A percentile compares a stretch with the other conserved stretches of the same genome.
Evolutionary conservation across 1,139 yeast species (phyloP).

Genomic region (Diutina pseudorugosa): DNA sequence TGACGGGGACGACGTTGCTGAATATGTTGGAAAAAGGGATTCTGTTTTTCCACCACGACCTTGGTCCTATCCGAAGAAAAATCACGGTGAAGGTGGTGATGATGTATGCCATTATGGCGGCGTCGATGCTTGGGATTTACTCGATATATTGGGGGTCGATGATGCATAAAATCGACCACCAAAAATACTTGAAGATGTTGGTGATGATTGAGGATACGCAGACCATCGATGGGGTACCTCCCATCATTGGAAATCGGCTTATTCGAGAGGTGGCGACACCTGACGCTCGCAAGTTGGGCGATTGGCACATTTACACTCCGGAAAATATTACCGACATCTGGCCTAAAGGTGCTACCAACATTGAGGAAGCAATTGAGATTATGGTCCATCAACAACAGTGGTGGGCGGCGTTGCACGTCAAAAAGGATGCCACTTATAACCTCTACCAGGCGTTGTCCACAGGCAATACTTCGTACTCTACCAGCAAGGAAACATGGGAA

Average conservation of each 20-base stretch:
- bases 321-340: conserved; percentile 13
- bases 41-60: neutral
- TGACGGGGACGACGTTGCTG: neutral
- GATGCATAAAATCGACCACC: conserved; percentile 26
- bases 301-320: conserved; percentile 25
- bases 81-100: neutral
- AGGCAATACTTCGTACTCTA: conserved; percentile 15
- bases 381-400: conserved; percentile 35
- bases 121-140: conserved; percentile 8
- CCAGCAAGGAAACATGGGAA: conserved; percentile 14
- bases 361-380: conserved; percentile 21
- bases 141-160: conserved; percentile 49
- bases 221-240: conserved; percentile 11
- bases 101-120: conserved; percentile 6
- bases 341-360: conserved; percentile 16
- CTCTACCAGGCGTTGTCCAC: conserved; percentile 22
- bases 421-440: conserved; percentile 28
- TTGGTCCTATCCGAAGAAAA: neutral
- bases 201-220: conserved; percentile 34
- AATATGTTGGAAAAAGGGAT: neutral
- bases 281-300: conserved; percentile 16
- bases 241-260: conserved; percentile 23
- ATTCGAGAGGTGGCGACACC: conserved; percentile 12
- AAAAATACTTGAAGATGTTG: conserved; percentile 27
- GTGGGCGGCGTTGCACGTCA: conserved; percentile 42